A percentile compares a stretch with the other conserved stretches of the same genome.
Conservation (phyloP, 2,329 filamentous ascomycete genomes). For the Venturia nashicola region DNA sequence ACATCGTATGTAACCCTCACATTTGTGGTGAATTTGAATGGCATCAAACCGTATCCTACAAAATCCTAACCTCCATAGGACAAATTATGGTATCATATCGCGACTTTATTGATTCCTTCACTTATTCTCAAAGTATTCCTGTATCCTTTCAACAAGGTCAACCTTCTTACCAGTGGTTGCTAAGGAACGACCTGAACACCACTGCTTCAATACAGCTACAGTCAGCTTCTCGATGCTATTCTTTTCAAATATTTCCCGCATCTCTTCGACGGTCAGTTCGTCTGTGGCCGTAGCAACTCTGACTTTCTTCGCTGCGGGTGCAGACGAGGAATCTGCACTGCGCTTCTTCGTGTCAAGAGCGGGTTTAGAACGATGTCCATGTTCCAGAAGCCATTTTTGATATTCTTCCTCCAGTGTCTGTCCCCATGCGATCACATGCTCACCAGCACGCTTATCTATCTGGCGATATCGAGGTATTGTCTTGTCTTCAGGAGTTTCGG, state of each 20-base stretch:
- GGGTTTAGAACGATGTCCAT: constrained; percentile 27
- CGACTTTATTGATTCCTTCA: neutral
- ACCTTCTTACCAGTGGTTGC: constrained; percentile 16
- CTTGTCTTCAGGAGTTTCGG: constrained; percentile 60
- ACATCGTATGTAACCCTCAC: too few relatives aligned
- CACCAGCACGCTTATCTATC: constrained; percentile 78
- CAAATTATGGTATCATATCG: neutral
- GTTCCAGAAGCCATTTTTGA: constrained; percentile 27
- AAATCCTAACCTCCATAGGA: neutral
- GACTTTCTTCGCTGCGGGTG: constrained; percentile 28
- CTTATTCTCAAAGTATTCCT: constrained; percentile 10
- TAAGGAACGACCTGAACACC: constrained; percentile 11
- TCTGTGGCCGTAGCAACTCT: constrained; percentile 24
- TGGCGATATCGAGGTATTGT: constrained; percentile 76
- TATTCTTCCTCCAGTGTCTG: constrained; percentile 51
- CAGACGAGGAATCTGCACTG: constrained; percentile 14
- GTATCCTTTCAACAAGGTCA: constrained; percentile 21
- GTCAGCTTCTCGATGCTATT: constrained; percentile 26
- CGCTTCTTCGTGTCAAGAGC: constrained; percentile 36
- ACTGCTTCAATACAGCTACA: constrained; percentile 23
- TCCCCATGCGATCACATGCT: constrained; percentile 68
- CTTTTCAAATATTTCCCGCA: constrained; percentile 31
- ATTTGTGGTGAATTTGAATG: neutral
- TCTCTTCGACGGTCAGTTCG: constrained; percentile 24
- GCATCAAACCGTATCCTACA: neutral